A percentile compares a stretch with the other conserved stretches of the same genome.
Conservation (phyloP, 108 stramenopile species). For the Poteriospumella lacustris region DNA sequence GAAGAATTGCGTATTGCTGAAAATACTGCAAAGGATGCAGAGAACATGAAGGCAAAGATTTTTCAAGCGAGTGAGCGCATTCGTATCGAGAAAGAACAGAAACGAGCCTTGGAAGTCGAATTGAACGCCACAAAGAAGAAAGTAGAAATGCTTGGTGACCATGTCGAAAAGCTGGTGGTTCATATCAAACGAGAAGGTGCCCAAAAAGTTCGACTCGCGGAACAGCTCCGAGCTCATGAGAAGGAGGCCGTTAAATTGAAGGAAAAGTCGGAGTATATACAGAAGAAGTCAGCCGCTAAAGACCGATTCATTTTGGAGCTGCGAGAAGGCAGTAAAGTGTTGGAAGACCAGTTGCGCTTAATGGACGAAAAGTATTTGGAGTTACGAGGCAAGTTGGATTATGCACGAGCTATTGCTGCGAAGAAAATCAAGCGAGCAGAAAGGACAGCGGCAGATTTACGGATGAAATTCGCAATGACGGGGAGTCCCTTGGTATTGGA, state of each 20-base stretch:
- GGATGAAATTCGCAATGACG: conserved; percentile 12
- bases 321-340: conserved; percentile 58
- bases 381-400: conserved; percentile 64
- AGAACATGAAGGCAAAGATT: neutral
- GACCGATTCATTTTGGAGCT: conserved; percentile 60
- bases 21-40: neutral
- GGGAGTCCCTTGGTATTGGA: neutral
- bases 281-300: neutral
- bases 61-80: conserved; percentile 33
- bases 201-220: conserved; percentile 52
- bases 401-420: neutral
- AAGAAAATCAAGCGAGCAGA: conserved; percentile 6
- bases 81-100: conserved; percentile 37
- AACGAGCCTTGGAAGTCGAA: conserved; percentile 32
- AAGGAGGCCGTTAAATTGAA: conserved; percentile 3
- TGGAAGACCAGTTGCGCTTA: conserved; percentile 66
- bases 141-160: conserved; percentile 58
- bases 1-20: neutral
- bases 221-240: conserved; percentile 33
- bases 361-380: conserved; percentile 73
- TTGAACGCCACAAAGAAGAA: conserved; percentile 35
- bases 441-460: neutral
- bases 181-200: conserved; percentile 68
- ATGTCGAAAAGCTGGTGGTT: conserved; percentile 69
- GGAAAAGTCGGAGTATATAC: neutral